phyloP scores from a whole-genome alignment of 2,329 filamentous ascomycete species.

The Aspergillus spinulosporus region DNA sequence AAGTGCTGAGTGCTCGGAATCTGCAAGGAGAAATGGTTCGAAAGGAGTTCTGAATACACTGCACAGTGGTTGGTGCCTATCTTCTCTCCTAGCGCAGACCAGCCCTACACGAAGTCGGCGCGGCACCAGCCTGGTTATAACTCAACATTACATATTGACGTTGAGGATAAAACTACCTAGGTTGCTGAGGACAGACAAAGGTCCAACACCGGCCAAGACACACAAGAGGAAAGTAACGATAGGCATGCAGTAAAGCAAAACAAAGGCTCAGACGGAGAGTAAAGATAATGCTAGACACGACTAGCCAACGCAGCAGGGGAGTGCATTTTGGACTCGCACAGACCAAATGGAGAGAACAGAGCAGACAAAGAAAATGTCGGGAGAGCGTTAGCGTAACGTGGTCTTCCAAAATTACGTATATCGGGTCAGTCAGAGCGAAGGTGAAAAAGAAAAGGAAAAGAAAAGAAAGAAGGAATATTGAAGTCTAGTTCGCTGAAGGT shows the following conservation, averaged over 20 bases:
- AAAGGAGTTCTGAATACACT: too few relatives aligned
- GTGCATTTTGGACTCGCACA: background rate
- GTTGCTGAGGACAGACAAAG: background rate
- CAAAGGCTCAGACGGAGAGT: background rate
- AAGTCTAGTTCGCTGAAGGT: conserved; percentile 26
- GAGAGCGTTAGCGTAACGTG: background rate
- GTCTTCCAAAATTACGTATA: conserved; percentile 21
- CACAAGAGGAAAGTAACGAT: background rate
- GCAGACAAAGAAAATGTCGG: conserved; percentile 3
- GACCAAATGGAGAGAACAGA: background rate
- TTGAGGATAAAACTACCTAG: background rate
- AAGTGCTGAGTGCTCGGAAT: too few relatives aligned
- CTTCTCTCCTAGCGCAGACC: too few relatives aligned
- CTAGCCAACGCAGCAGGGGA: background rate
- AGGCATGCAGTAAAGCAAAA: background rate
- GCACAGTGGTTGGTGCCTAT: too few relatives aligned
- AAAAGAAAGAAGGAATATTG: conserved; percentile 10
- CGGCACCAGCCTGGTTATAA: background rate
- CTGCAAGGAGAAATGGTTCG: too few relatives aligned
- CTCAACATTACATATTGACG: conserved; percentile 1
- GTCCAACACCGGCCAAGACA: background rate
- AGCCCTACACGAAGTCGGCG: too few relatives aligned
- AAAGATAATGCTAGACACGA: conserved; percentile 2
- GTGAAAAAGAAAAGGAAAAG: background rate
- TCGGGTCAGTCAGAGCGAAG: background rate